A percentile compares a stretch with the other conserved stretches of the same genome.
Conservation (phyloP, 257 asterid species). For the Mentha longifolia region DNA sequence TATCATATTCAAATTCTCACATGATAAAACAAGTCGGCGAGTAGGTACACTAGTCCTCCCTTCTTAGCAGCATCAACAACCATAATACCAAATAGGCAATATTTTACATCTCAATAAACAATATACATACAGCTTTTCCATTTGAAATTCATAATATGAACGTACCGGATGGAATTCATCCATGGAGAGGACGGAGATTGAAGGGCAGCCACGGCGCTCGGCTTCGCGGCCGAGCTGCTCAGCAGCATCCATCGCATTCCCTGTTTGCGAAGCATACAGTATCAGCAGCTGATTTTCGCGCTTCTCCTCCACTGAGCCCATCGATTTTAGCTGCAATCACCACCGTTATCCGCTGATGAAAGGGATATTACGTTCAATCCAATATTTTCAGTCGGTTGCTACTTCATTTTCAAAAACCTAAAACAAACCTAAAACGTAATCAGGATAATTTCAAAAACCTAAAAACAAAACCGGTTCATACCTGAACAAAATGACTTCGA, state of each 20-base stretch:
- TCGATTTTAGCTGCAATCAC: conserved; percentile 29
- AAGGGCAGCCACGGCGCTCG: conserved; percentile 79
- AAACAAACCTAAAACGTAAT: not conserved
- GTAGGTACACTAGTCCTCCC: not conserved
- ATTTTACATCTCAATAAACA: conserved; percentile 10
- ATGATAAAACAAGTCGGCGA: not conserved
- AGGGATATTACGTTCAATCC: not conserved
- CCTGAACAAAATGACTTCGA: not conserved
- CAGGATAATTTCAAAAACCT: not conserved
- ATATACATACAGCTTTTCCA: not conserved
- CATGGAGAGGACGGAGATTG: conserved; percentile 58
- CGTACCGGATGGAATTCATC: conserved; percentile 77
- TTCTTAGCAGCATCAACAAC: conserved; percentile 15
- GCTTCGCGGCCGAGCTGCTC: conserved; percentile 88
- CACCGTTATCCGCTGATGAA: conserved; percentile 3
- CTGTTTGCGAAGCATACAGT: conserved; percentile 86
- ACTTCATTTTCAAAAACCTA: not conserved
- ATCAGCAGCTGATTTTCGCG: conserved; percentile 55
- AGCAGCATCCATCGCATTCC: conserved; percentile 90
- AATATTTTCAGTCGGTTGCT: not conserved
- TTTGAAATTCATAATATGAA: not conserved
- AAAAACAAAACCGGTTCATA: no score
- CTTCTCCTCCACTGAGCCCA: conserved; percentile 48
- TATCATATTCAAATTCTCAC: not conserved
- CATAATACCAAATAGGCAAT: not conserved